Base-by-base conservation (phyloP, 1,284 basidiomycete species). In the Entoloma clypeatum region DNA sequence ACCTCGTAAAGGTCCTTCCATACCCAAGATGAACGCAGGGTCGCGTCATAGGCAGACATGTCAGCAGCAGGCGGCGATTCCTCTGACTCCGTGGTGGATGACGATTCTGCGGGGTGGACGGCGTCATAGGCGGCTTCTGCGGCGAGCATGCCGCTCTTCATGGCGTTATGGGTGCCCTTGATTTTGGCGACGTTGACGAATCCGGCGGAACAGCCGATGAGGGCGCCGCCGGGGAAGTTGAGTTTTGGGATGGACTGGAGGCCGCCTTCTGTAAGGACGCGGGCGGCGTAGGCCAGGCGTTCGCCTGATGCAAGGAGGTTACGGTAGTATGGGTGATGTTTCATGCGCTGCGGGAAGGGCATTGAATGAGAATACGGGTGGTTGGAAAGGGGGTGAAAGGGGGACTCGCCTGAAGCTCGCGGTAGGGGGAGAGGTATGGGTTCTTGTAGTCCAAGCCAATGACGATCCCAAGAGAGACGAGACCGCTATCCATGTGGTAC, bases 111-210 rank as follows among this genome's bases (percentile, higher is more conserved):
- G 52, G 62, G 45, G 42, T 62, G 52, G 32, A 94, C 65, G 2
- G 79, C 79, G 6, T 83, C 74, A 54, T 77, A 92, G 0, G 90
- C 89, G 0, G 87, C 75, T 62, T 99, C 95, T 2, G 92, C 96
- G 24, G 94, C 95, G 14, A 98, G 72, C 85, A 98, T 98, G 14
- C 95, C 95, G 31, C 86, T 91, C 72, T 98, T 96, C 95, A 99
- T 98, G n/a, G 95, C 94, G 48, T 95, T 98, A 64, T 99, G 96
- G 0, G 94, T 96, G n/a, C 95, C 95, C 64, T 99, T 99, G 68
- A 99, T 99, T 70, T 98, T 99, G 27, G 94, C 88, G 10, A 97
- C 80, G 66, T 99, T 99, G 45, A 99, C 77, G 65, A 99, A 95
- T 16, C 92, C 96, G 1, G 95, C 95, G 0, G 92, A 87, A 67